phyloP scores from a whole-genome alignment of 805 yeast genomes.

The Isabelozyma heimii region DNA sequence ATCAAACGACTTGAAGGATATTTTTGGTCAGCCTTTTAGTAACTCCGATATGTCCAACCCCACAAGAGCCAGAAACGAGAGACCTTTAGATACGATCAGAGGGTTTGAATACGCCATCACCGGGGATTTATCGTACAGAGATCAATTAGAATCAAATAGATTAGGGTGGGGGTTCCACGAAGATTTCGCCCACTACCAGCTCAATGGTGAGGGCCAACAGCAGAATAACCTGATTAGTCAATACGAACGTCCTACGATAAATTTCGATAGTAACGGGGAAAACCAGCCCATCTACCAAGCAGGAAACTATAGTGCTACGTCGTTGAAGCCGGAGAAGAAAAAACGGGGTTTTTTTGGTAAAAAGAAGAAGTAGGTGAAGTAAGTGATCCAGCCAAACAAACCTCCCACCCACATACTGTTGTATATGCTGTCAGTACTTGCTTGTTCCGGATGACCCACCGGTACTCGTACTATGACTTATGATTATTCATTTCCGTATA shows the following conservation, averaged over 20 bases:
- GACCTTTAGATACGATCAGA: conserved; percentile 95
- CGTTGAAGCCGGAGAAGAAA: conserved; percentile 33
- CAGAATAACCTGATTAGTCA: conserved; percentile 13
- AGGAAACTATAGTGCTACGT: conserved; percentile 56
- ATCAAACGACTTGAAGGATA: conserved; percentile 63
- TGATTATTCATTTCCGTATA: not conserved
- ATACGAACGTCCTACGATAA: conserved; percentile 40
- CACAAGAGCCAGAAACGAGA: conserved; percentile 86
- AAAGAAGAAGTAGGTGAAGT: conserved; percentile 33
- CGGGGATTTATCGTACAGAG: conserved; percentile 77
- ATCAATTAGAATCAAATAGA: conserved; percentile 73
- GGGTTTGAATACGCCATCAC: conserved; percentile 92
- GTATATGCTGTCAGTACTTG: not conserved
- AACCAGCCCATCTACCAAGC: conserved; percentile 50
- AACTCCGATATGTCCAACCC: conserved; percentile 92
- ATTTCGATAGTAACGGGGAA: conserved; percentile 30
- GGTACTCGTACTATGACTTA: not conserved
- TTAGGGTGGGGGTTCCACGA: conserved; percentile 87
- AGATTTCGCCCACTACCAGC: conserved; percentile 60
- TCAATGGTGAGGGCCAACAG: conserved; percentile 23
- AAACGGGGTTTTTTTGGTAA: conserved; percentile 71
- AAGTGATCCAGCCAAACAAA: too few relatives aligned
- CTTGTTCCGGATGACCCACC: not conserved
- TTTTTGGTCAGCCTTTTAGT: conserved; percentile 78
- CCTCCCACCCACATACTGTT: too few relatives aligned